A percentile compares a stretch with the other conserved stretches of the same genome.
Evolutionary conservation across 352 stramenopile species (phyloP).

Genomic region (Globisporangium rhizosaccharum): DNA sequence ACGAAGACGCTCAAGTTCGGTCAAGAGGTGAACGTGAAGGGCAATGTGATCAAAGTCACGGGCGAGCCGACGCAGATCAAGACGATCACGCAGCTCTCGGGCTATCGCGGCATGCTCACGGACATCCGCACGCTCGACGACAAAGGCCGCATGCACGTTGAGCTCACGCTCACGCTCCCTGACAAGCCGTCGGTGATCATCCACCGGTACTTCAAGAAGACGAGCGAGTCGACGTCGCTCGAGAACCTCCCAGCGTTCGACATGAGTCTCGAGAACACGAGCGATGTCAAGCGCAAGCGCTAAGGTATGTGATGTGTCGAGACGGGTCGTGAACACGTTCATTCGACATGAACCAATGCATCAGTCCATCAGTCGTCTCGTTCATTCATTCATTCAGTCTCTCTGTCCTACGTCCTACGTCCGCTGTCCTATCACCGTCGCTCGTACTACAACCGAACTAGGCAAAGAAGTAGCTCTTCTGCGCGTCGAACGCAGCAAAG

Average conservation of each 20-base stretch:
- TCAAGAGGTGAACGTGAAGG: constrained; percentile 85
- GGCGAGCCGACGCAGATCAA: constrained; percentile 66
- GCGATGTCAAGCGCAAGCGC: constrained; percentile 84
- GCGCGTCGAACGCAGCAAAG: constrained; percentile 75
- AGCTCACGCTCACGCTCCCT: constrained; percentile 69
- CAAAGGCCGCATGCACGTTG: constrained; percentile 74
- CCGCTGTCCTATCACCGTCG: background rate
- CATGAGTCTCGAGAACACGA: constrained; percentile 74
- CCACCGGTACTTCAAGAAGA: constrained; percentile 85
- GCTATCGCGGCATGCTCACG: constrained; percentile 68
- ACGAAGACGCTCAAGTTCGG: constrained; percentile 86
- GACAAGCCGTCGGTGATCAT: constrained; percentile 76
- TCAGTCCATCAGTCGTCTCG: no score
- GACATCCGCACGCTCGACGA: constrained; percentile 74
- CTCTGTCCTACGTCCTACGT: background rate
- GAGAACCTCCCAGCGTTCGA: constrained; percentile 86
- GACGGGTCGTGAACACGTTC: background rate
- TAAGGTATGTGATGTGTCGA: constrained; percentile 30
- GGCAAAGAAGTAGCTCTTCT: constrained; percentile 58
- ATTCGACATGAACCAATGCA: no score
- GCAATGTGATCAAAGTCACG: constrained; percentile 82
- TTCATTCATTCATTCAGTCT: background rate
- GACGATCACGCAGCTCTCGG: constrained; percentile 78
- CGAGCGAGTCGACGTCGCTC: constrained; percentile 80
- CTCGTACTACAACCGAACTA: no score